Evolutionary conservation across 805 yeast species (phyloP), one percentile per base, ranked within the genome.

Genomic region (Hanseniaspora nectarophila): DNA sequence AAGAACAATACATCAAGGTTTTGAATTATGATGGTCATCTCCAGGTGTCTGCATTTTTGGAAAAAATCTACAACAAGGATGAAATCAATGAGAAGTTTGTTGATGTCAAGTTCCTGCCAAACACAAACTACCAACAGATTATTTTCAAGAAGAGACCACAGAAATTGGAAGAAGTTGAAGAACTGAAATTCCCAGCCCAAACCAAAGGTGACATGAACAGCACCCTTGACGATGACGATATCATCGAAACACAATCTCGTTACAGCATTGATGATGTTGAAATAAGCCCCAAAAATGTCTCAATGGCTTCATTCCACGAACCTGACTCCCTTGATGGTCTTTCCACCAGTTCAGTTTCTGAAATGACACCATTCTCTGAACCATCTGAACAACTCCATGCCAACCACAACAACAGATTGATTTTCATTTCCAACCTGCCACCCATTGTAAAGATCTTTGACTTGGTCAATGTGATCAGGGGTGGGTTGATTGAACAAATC

Each of bases 391-490:
- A n/a, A n/a, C n/a, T n/a, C n/a, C n/a, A n/a, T n/a, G n/a, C n/a
- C 5, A 28, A 54, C 31, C 26, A 33, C 37, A 47, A 35, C n/a
- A 84, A 83, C 61, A 70, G 94, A 62, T 79, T 89, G 1, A 75
- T 84, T 16, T 83, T 78, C 60, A 68, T 84, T 42, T 85, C 85
- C 5, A 80, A 80, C 57, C 68, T 84, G 45, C 82, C 80, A 55
- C 76, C 80, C 8, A 71, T 74, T 46, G 77, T 87, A 0, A 75
- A 80, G 5, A 73, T 76, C 1, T 90, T 82, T 61, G 89, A 84
- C 59, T 74, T 84, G 43, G 84, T 89, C 58, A 84, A 84, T 61
- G 78, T 76, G 43, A 80, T 83, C 28, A 72, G 89, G 58, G 90
- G 90, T 39, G 94, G 94, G n/a, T 66, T 79, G 18, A 70, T 84